Conservation (phyloP, 208 protist species). For the Polymyxa betae region DNA sequence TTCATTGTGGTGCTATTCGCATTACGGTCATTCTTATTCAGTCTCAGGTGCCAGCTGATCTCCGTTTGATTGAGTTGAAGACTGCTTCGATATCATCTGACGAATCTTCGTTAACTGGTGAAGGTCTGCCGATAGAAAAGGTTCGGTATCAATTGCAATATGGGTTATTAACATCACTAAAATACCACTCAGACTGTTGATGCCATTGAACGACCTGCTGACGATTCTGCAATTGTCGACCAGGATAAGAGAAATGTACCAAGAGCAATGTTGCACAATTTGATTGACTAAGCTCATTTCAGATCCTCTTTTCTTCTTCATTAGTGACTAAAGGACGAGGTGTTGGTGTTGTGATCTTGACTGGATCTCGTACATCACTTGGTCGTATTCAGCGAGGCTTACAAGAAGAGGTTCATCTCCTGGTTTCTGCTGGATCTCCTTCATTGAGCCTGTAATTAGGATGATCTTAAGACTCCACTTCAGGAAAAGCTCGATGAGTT, state of each 20-base stretch:
- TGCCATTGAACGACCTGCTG: not conserved
- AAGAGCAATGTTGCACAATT: slow-evolving; percentile 3
- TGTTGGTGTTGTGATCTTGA: slow-evolving; percentile 86
- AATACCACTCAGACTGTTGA: not conserved
- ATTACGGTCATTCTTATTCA: not conserved
- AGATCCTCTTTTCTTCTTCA: slow-evolving; percentile 90
- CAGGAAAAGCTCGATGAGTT: slow-evolving; percentile 93
- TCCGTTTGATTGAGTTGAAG: slow-evolving; percentile 82
- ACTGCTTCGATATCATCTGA: slow-evolving; percentile 72
- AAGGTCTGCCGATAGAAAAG: slow-evolving; percentile 78
- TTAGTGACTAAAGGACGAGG: slow-evolving; percentile 84
- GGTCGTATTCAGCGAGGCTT: slow-evolving; percentile 40
- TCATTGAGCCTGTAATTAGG: not conserved
- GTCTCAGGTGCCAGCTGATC: slow-evolving; percentile 81
- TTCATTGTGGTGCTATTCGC: slow-evolving; percentile 63
- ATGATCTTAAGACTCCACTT: slow-evolving; percentile 74
- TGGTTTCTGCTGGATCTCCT: not conserved
- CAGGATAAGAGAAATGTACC: slow-evolving; percentile 66
- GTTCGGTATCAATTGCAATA: not conserved
- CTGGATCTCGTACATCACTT: slow-evolving; percentile 73
- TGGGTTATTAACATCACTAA: not conserved
- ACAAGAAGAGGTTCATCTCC: slow-evolving; percentile 38
- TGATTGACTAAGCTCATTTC: not conserved
- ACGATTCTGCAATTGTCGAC: slow-evolving; percentile 57
- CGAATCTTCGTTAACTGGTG: slow-evolving; percentile 88